A percentile compares a stretch with the other conserved stretches of the same genome.
Evolutionary conservation across 495 filamentous ascomycete species (phyloP).

Genomic region (Penicillium roqueforti): DNA sequence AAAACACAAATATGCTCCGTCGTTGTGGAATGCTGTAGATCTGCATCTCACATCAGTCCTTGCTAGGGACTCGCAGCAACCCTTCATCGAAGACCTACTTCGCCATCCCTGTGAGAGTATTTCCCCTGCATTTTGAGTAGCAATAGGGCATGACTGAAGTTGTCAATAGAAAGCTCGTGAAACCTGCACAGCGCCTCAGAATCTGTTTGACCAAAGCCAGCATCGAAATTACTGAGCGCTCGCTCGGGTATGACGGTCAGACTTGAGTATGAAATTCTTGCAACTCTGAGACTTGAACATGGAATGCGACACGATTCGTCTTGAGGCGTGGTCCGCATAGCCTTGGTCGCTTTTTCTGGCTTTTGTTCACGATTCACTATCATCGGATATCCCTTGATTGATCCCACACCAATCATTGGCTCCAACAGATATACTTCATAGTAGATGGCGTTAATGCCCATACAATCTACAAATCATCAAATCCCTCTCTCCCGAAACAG

Average conservation of each 20-base stretch:
- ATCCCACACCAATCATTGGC: not conserved
- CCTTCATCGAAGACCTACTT: not conserved
- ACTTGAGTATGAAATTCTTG: not conserved
- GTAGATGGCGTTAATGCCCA: not conserved
- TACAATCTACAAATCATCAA: not conserved
- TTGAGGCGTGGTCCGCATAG: not conserved
- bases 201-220: not conserved
- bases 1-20: constrained; percentile 1
- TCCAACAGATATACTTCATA: not conserved
- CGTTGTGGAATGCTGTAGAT: not conserved
- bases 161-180: not conserved
- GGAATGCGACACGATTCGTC: constrained; percentile 2
- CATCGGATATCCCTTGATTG: constrained; percentile 10
- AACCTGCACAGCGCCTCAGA: not conserved
- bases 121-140: not conserved
- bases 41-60: not conserved
- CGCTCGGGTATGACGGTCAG: not conserved
- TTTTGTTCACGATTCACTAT: not conserved
- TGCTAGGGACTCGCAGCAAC: not conserved
- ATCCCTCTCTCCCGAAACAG: not conserved
- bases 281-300: not conserved
- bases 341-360: not conserved
- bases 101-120: not conserved
- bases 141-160: not conserved
- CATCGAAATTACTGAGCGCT: not conserved